These are phyloP conservation scores for Diaporthe longicolla DNA, from an alignment of 2,329 filamentous ascomycete species.

Conservation along the genomic window DNA sequence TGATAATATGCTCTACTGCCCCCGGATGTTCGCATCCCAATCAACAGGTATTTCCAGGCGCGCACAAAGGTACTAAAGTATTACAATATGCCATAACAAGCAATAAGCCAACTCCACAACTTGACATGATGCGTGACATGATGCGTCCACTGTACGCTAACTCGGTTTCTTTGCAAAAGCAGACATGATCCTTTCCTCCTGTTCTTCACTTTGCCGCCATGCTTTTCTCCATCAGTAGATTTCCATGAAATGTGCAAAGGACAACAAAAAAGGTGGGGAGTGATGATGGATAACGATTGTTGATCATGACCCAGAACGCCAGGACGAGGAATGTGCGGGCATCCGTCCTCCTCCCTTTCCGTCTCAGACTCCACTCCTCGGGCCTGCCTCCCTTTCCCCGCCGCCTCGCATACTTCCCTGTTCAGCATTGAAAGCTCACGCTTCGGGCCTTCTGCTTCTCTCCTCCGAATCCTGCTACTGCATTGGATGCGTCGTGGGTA, in stretches of 20 bases:
- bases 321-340: not conserved
- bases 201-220: slow-evolving; percentile 19
- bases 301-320: slow-evolving; percentile 23
- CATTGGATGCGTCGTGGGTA: not conserved
- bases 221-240: not conserved
- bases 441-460: slow-evolving; percentile 5
- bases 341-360: not conserved
- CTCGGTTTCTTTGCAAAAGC: slow-evolving; percentile 1
- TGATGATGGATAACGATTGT: not conserved
- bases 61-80: slow-evolving; percentile 29
- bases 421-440: slow-evolving; percentile 21
- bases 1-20: slow-evolving; percentile 26
- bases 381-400: slow-evolving; percentile 11
- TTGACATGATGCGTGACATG: slow-evolving; percentile 18
- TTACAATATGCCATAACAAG: slow-evolving; percentile 35
- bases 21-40: not conserved
- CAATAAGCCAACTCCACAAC: slow-evolving; percentile 20
- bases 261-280: too few relatives aligned
- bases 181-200: slow-evolving; percentile 1
- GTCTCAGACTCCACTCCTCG: not conserved
- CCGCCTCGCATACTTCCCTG: not conserved
- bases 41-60: slow-evolving; percentile 9
- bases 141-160: slow-evolving; percentile 7
- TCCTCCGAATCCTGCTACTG: not conserved
- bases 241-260: not conserved